Conservation (phyloP, 2,329 filamentous ascomycete species). For the Didymosphaeria variabile region DNA sequence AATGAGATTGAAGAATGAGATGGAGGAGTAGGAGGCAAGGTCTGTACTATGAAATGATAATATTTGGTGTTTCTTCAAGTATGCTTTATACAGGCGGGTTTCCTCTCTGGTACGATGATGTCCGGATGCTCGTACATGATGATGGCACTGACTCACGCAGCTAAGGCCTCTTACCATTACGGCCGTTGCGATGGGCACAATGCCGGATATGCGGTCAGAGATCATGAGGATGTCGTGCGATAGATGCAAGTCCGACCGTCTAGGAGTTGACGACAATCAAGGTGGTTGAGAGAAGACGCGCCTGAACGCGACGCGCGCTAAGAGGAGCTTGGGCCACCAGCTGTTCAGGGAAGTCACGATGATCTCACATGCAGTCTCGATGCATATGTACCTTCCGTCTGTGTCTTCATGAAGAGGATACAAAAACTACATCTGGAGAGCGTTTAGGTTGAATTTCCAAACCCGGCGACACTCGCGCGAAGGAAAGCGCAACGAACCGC, state of each 20-base stretch:
- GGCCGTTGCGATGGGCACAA: not conserved
- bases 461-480: not conserved
- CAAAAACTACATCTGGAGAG: not conserved
- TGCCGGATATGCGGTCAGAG: not conserved
- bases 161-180: not conserved
- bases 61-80: not conserved
- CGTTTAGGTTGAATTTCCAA: not conserved
- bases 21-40: not conserved
- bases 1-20: not conserved
- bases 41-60: not conserved
- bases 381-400: too few species aligned
- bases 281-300: not conserved
- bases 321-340: constrained; percentile 7
- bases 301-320: not conserved
- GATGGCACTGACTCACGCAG: not conserved
- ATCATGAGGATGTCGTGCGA: not conserved
- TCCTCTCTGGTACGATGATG: constrained; percentile 9
- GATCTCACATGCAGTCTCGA: too few species aligned
- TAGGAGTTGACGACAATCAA: not conserved
- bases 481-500: not conserved
- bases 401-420: not conserved
- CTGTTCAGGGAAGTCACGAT: not conserved
- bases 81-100: not conserved
- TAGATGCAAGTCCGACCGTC: not conserved
- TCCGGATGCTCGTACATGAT: constrained; percentile 9